Evolutionary conservation across 1,139 yeast genomes (phyloP).

Genomic region (Meyerozyma smithsonii): DNA sequence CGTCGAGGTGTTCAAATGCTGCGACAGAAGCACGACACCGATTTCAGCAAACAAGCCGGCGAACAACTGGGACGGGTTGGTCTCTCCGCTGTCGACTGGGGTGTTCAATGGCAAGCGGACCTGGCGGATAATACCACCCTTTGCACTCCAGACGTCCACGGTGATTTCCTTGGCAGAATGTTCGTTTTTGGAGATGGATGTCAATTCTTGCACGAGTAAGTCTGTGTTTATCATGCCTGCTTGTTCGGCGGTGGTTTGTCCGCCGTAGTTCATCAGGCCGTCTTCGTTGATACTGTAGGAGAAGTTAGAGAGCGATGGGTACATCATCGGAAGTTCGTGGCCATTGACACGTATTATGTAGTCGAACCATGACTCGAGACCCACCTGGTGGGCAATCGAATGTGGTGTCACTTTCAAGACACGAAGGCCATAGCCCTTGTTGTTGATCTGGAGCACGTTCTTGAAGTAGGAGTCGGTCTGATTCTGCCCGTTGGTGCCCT

Average conservation of each 20-base stretch:
- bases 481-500: slow-evolving; percentile 30
- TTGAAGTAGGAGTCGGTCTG: slow-evolving; percentile 51
- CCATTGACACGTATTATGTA: slow-evolving; percentile 76
- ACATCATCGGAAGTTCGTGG: slow-evolving; percentile 56
- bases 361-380: slow-evolving; percentile 82
- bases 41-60: slow-evolving; percentile 29
- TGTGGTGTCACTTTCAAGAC: slow-evolving; percentile 39
- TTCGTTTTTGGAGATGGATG: slow-evolving; percentile 28
- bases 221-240: slow-evolving; percentile 35
- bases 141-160: slow-evolving; percentile 81
- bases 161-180: slow-evolving; percentile 30
- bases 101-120: slow-evolving; percentile 40
- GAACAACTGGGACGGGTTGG: slow-evolving; percentile 13
- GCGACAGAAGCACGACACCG: slow-evolving; percentile 72
- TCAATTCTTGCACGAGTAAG: slow-evolving; percentile 31
- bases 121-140: slow-evolving; percentile 68
- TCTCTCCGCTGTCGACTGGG: slow-evolving; percentile 5
- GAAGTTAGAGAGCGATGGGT: slow-evolving; percentile 28
- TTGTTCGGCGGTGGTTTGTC: slow-evolving; percentile 30
- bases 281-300: slow-evolving; percentile 39
- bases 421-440: slow-evolving; percentile 41
- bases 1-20: slow-evolving; percentile 70
- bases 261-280: slow-evolving; percentile 40
- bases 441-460: slow-evolving; percentile 34
- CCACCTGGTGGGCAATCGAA: slow-evolving; percentile 32